Base-by-base conservation (phyloP, 2,329 filamentous ascomycete species). In the Dothistroma pini region DNA sequence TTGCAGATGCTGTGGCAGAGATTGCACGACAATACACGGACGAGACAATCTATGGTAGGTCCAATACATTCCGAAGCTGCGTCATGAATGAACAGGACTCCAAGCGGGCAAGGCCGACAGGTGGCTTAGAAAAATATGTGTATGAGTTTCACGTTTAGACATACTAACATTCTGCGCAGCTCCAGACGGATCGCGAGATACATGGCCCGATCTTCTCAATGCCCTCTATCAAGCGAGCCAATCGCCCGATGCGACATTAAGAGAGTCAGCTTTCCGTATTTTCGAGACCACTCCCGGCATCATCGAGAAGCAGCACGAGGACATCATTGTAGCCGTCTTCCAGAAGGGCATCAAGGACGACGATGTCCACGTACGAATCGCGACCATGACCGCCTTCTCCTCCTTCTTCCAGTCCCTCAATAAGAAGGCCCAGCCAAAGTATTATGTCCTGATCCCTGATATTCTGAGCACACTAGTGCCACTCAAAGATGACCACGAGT, bases 1-100 rank as follows among this genome's bases (percentile, higher is more conserved):
- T 97, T 74, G 95, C 93, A 70, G 95, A 99, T 78, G 92, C 93
- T n/a, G 90, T 97, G 64, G 95, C 95, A 25, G 95, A 99, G 78
- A 83, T 99, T 63, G 95, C 93, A 50, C 87, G 95, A 71, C 92
- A 99, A 79, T 97, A 97, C 77, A 89, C 90, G 50, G 95, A 97
- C 71, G 91, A 89, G 60, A 51, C 69, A 25, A 69, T 75, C 19
- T 60, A 68, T 48, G 63, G 60, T 53, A 31, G 8, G 41, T 44
- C 16, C 2, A 5, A 44, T 9, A 19, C 10, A 7, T 16, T 16
- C 34, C 34, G 34, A 38, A 16, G 14, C 3, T 11, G 34, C 34
- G 10, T n/a, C n/a, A n/a, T n/a, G 34, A 2, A 38, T 16, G 34
- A 38, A 16, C 34, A 38, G 34, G 9, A 16, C 34, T 11, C 9